These are phyloP conservation scores for Microascus cirrosus DNA, from an alignment of 2,329 filamentous ascomycete genomes.

Conservation along the genomic window DNA sequence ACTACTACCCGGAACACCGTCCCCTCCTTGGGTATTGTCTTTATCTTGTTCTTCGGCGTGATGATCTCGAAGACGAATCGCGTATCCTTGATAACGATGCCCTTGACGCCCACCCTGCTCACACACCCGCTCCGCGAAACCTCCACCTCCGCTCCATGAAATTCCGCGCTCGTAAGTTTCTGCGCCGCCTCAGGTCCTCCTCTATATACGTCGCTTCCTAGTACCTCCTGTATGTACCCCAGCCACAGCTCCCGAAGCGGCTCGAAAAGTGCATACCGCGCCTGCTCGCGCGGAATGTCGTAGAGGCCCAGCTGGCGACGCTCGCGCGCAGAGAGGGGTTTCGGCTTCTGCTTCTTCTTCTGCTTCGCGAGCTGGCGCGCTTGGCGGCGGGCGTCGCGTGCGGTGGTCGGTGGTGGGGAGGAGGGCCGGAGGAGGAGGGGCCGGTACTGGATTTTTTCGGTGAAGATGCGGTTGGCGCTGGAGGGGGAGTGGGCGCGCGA, in stretches of 20 bases:
- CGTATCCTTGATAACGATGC: conserved; percentile 82
- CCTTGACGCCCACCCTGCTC: conserved; percentile 69
- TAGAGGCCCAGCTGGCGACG: conserved; percentile 65
- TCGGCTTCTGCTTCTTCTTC: conserved; percentile 39
- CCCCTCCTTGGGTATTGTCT: conserved; percentile 80
- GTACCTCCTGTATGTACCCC: conserved; percentile 71
- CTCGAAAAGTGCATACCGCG: conserved; percentile 60
- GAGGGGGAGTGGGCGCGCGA: conserved; percentile 68
- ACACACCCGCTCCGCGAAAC: conserved; percentile 75
- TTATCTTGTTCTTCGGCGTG: conserved; percentile 58
- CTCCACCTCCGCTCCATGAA: conserved; percentile 75
- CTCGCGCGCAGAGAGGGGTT: conserved; percentile 67
- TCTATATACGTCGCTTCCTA: conserved; percentile 49
- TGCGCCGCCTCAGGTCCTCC: conserved; percentile 52
- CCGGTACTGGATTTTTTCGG: conserved; percentile 73
- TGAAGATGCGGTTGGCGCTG: conserved; percentile 59
- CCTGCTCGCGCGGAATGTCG: conserved; percentile 56
- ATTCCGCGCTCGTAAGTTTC: conserved; percentile 76
- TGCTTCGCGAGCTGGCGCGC: conserved; percentile 32
- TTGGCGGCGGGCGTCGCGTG: conserved; percentile 44
- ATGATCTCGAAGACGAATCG: conserved; percentile 80
- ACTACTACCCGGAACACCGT: conserved; percentile 74
- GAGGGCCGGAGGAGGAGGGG: conserved; percentile 69
- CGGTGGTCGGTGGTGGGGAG: conserved; percentile 52
- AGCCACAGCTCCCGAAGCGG: conserved; percentile 72